Conservation (phyloP, 805 yeast genomes). For the Myxozyma mucilagina region DNA sequence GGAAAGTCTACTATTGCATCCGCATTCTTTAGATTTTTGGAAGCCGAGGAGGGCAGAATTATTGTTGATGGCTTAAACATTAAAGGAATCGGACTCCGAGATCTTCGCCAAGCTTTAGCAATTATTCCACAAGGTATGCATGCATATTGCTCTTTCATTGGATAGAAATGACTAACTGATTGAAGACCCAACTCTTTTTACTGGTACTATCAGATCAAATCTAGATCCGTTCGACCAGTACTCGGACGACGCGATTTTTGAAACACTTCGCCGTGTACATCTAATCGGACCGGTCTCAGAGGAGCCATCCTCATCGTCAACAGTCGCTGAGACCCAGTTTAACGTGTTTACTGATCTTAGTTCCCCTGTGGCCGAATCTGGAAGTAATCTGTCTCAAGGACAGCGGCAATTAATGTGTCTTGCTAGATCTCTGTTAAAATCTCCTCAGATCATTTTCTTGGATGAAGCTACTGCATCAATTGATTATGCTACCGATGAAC, state of each 20-base stretch:
- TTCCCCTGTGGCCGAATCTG: conserved; percentile 53
- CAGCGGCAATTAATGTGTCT: conserved; percentile 69
- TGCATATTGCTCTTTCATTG: conserved; percentile 35
- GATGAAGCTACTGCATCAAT: conserved; percentile 82
- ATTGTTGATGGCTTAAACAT: conserved; percentile 70
- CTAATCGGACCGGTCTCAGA: conserved; percentile 2
- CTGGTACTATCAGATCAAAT: conserved; percentile 72
- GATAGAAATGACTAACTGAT: background rate
- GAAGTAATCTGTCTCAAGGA: conserved; percentile 62
- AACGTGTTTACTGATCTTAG: conserved; percentile 51
- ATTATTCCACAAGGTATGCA: conserved; percentile 72
- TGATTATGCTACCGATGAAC: conserved; percentile 68
- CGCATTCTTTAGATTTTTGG: conserved; percentile 67
- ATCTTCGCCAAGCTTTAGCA: conserved; percentile 66
- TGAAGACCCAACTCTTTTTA: conserved; percentile 68
- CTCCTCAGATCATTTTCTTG: conserved; percentile 58
- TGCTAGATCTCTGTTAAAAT: conserved; percentile 69
- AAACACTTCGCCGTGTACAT: conserved; percentile 59
- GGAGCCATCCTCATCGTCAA: background rate
- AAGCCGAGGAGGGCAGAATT: conserved; percentile 55
- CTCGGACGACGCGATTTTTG: conserved; percentile 64
- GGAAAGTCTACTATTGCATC: conserved; percentile 78
- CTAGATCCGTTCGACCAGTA: conserved; percentile 71
- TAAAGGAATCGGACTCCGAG: conserved; percentile 60
- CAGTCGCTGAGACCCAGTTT: conserved; percentile 7